phyloP scores from a whole-genome alignment of 768 basidiomycete genomes.

The Lactarius sanguifluus region DNA sequence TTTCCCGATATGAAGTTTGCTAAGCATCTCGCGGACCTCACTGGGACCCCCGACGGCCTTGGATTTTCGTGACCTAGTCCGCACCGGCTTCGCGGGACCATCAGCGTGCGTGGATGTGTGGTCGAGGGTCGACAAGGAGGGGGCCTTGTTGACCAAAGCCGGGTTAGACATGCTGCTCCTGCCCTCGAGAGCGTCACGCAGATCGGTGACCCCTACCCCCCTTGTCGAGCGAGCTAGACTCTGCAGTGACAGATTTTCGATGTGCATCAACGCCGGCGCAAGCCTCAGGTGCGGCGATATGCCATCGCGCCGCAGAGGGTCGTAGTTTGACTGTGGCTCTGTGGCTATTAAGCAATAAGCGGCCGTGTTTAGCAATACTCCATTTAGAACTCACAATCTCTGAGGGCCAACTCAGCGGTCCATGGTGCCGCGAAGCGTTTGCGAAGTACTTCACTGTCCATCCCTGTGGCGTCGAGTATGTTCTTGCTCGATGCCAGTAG shows the following conservation, averaged over 20 bases:
- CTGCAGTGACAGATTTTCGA: conserved; percentile 86
- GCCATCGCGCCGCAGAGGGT: conserved; percentile 63
- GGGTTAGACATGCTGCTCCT: conserved; percentile 81
- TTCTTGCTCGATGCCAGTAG: conserved; percentile 17
- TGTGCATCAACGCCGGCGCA: conserved; percentile 85
- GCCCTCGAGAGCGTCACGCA: conserved; percentile 87
- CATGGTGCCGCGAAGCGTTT: conserved; percentile 41
- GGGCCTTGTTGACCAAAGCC: conserved; percentile 55
- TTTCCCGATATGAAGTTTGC: conserved; percentile 81
- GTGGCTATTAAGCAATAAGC: conserved; percentile 44
- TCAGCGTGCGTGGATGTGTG: conserved; percentile 51
- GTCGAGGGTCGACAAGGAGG: conserved; percentile 77
- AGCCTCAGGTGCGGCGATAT: conserved; percentile 75
- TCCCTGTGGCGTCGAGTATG: conserved; percentile 25
- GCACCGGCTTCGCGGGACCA: conserved; percentile 44
- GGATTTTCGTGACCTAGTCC: conserved; percentile 54
- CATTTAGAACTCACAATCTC: conserved; percentile 60
- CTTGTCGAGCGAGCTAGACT: conserved; percentile 76
- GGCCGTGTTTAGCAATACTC: background rate
- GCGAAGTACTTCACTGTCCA: conserved; percentile 25
- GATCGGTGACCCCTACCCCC: conserved; percentile 83
- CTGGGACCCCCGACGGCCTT: conserved; percentile 51
- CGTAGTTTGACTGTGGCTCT: conserved; percentile 53
- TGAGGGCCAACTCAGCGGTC: conserved; percentile 73
- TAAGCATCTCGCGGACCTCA: conserved; percentile 80